Base-by-base conservation (phyloP, 2,329 filamentous ascomycete species). In the Nemania bipapillata region DNA sequence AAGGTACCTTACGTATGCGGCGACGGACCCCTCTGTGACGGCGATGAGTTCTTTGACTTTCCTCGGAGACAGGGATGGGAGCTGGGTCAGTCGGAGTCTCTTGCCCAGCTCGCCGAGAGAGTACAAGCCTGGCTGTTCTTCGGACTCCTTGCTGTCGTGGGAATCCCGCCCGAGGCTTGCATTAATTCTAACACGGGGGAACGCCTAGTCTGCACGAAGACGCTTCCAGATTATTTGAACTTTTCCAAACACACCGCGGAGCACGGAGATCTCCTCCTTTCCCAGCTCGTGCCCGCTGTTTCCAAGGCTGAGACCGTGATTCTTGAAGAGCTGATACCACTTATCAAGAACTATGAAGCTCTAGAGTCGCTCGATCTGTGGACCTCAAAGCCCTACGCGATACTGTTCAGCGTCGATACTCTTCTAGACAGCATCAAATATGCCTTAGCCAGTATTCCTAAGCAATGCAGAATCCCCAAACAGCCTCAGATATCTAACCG, bases 281-380 rank as follows among this genome's bases (percentile, higher is more conserved):
- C n/a, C n/a, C n/a, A 55, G 53, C 53, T 55, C n/a, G 40, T 55
- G 2, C n/a, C n/a, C 11, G 4, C 53, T 55, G 5, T 55, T n/a
- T 5, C 12, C 4, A 24, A 22, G 32, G 20, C 20, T 17, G 20
- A 12, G 30, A 8, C 11, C 9, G 32, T 55, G 6, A 55, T 55
- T 30, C 15, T 55, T n/a, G 28, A 40, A 55, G 11, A 55, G 53
- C n/a, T 55, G 53, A 55, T 55, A 55, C 53, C 53, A 9, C n/a
- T 55, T n/a, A 8, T 55, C n/a, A 55, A 11, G 15, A n/a, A 24
- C 30, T 55, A 40, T 22, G 53, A 55, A n/a, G 53, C 53, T 55
- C 26, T 40, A 32, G 53, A 55, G n/a, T 9, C 53, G 24, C 15
- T 55, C 40, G 53, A 55, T n/a, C 17, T 55, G 20, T 55, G 53